Percentiles rank a stretch among this genome's conserved stretches.
Conservation (phyloP, 148 eudicot genomes). For the Polygonum aviculare region DNA sequence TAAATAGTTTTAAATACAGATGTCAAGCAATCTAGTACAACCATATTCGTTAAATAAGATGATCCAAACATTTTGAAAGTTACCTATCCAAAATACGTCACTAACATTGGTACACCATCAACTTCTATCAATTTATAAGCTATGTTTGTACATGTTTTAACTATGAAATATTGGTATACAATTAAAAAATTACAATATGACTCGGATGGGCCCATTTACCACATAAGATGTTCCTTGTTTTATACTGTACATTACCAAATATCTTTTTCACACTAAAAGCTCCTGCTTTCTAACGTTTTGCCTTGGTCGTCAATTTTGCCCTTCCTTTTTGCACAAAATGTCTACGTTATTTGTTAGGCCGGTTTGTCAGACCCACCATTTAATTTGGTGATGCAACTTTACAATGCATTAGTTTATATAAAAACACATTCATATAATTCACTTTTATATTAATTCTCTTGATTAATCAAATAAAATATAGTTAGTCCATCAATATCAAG, state of each 20-base stretch:
- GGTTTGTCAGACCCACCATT: constrained; percentile 5
- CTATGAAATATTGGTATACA: too few relatives aligned
- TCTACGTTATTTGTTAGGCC: constrained; percentile 1
- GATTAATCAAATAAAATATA: too few relatives aligned
- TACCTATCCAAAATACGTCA: too few relatives aligned
- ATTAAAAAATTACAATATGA: background rate
- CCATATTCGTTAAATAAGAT: too few relatives aligned
- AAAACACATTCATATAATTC: background rate
- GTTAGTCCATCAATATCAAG: background rate
- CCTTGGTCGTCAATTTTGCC: background rate
- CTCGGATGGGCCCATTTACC: background rate
- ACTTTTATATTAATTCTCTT: background rate
- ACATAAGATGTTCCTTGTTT: background rate
- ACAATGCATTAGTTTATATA: background rate
- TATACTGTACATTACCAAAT: background rate
- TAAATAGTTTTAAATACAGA: too few relatives aligned
- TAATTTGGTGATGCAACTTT: background rate
- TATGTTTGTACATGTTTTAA: too few relatives aligned
- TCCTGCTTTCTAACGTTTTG: background rate
- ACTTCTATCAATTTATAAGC: too few relatives aligned
- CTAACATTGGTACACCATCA: too few relatives aligned
- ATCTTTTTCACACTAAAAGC: background rate
- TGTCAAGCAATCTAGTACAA: too few relatives aligned
- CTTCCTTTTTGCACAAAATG: constrained; percentile 1
- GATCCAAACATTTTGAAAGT: too few relatives aligned